Base-by-base conservation (phyloP, 371 early-diverging fungal genomes). In the Furculomyces boomerangus region DNA sequence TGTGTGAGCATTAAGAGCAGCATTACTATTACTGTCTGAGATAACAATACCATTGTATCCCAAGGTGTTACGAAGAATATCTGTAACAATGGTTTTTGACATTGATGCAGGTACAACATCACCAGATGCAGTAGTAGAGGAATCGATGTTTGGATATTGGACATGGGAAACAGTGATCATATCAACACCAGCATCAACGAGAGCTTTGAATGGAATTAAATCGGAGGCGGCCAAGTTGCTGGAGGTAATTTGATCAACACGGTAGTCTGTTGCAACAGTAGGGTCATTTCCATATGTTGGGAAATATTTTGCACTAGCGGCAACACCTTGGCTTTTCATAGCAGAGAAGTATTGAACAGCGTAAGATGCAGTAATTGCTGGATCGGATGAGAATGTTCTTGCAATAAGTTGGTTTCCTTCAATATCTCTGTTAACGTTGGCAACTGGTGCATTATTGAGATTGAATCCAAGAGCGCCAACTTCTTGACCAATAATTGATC, bases 201-300 rank as follows among this genome's bases (percentile, higher is more conserved):
- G 55, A 3, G 63, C 61, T 1, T 51, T 40, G 28, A 71, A 74
- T 1, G 75, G 75, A 3, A 65, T 32, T 1, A 74, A 57, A 27
- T 74, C 75, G 1, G 60, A 39, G 13, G 52, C n/a, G 7, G 67
- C 60, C 7, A 74, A 54, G 10, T 71, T 68, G n/a, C 66, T 39
- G 3, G 66, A 22, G 1, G 54, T 53, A 50, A 71, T 72, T 30
- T 71, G 58, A 35, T 74, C 75, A 0, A 69, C 67, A 2, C 67
- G 71, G 0, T 72, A 72, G 40, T 74, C 75, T n/a, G n/a, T n/a
- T n/a, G n/a, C n/a, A n/a, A n/a, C n/a, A n/a, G n/a, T n/a, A n/a
- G n/a, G n/a, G n/a, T n/a, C n/a, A n/a, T n/a, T n/a, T n/a, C 75
- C 75, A 55, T 74, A 73, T 1, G 72, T 73, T 8, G 75, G 51